Conservation (phyloP, 2,329 filamentous ascomycete species). For the Hymenoscyphus repandus region DNA sequence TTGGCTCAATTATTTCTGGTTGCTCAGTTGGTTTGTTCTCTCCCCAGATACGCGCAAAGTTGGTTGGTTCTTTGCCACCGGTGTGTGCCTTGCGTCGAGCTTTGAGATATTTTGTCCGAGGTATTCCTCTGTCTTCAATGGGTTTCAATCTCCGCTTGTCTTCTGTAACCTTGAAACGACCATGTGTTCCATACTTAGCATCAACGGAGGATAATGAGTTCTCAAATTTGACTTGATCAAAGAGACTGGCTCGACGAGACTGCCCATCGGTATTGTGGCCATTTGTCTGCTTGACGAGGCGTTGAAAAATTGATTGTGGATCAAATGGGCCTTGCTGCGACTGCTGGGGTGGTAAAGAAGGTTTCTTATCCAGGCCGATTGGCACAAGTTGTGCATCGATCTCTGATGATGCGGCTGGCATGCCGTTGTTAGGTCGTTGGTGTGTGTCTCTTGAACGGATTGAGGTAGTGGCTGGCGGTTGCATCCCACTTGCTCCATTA, state of each 20-base stretch:
- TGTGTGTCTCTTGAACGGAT: background rate
- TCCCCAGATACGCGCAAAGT: conserved; percentile 41
- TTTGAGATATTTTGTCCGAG: conserved; percentile 26
- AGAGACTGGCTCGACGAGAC: conserved; percentile 23
- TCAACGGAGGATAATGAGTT: conserved; percentile 25
- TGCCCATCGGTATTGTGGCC: background rate
- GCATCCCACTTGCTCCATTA: conserved; percentile 1
- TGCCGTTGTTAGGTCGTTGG: background rate
- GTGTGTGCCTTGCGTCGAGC: conserved; percentile 16
- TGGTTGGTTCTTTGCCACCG: conserved; percentile 14
- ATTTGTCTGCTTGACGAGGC: conserved; percentile 14
- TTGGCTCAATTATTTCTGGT: conserved; percentile 12
- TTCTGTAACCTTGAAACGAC: conserved; percentile 24
- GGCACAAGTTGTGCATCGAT: background rate
- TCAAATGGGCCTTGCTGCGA: conserved; percentile 18
- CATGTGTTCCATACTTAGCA: conserved; percentile 28
- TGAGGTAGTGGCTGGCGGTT: background rate
- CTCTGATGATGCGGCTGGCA: background rate
- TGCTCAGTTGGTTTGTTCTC: conserved; percentile 24
- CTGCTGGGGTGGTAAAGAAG: background rate
- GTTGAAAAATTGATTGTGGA: conserved; percentile 27
- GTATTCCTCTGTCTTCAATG: conserved; percentile 14
- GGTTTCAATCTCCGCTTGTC: conserved; percentile 7
- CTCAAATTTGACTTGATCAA: conserved; percentile 29
- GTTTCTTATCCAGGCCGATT: background rate